Base-by-base conservation (phyloP, 225 moss, liverwort and hornwort genomes). In the Pleurozium schreberi region DNA sequence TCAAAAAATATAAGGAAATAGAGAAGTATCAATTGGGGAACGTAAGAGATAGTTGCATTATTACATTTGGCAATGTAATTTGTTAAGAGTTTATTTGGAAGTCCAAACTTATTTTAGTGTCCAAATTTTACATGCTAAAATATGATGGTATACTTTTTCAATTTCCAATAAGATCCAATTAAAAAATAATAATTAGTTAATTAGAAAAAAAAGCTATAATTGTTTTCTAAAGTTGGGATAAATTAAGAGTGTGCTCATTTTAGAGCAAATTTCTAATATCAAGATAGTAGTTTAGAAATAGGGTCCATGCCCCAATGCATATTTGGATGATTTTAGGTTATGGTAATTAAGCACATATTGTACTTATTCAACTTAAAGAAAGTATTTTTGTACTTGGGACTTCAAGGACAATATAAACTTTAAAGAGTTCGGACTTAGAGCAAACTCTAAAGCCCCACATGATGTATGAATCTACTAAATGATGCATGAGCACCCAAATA, bases 111-210 rank as follows among this genome's bases (percentile, higher is more conserved):
- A 30, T 47, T 18, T 6, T 45, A 18, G 23, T 30, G 30, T 11
- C 4, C 14, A 28, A 5, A 14, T 17, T 3, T 1, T 45, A 40
- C 3, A 18, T 73, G 18, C 30, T 30, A 11, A 45, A 11, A 73
- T 30, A 30, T 0, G 0, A 73, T 30, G 4, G 2, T 0, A 11
- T 0, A 30, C 6, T 45, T 45, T 30, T 30, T 30, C 4, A 47
- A 45, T 17, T 73, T 2, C 18, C 0, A 45, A 10, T 28, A 47
- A 18, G 5, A 45, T 47, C 2, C 6, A 10, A 73, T 43, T 45
- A 1, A 45, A 43, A 16, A 27, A 16, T 3, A n/a, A n/a, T 16
- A 34, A 27, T 1, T 18, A 18, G 1, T 30, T 17, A 6, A 28
- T 0, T 10, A 2, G 9, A 6, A 73, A 70, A 6, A 73, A 73